Evolutionary conservation across 1,139 yeast species (phyloP).

Genomic region (Kluyveromyces sp.): DNA sequence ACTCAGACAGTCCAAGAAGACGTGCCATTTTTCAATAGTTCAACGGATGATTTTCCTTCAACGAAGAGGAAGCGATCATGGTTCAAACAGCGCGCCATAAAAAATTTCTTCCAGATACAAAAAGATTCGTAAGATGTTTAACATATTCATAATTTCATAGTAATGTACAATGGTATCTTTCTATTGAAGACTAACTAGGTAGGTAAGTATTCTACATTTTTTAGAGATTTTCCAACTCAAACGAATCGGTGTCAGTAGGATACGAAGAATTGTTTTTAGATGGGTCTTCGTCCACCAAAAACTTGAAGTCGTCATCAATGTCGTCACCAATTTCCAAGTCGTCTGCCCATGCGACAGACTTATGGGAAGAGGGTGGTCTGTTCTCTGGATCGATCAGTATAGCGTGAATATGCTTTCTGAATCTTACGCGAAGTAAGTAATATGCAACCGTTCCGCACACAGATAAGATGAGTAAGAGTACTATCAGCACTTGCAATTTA

Average conservation of each 20-base stretch:
- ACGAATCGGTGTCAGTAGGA: conserved; percentile 17
- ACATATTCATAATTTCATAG: no score
- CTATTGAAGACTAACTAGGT: no score
- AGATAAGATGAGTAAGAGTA: conserved; percentile 4
- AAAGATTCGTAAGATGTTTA: no score
- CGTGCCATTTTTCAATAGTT: background rate
- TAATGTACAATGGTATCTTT: no score
- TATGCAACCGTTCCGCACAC: conserved; percentile 5
- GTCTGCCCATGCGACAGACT: conserved; percentile 32
- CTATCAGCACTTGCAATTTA: conserved; percentile 2
- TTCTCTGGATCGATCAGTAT: conserved; percentile 22
- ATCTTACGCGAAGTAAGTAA: conserved; percentile 8
- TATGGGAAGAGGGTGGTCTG: conserved; percentile 17
- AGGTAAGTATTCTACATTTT: no score
- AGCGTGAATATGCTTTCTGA: conserved; percentile 19
- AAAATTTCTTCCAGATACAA: background rate
- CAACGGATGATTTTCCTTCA: background rate
- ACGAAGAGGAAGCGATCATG: background rate
- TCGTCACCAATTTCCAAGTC: conserved; percentile 17
- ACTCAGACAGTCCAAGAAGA: background rate
- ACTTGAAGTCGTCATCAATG: conserved; percentile 34
- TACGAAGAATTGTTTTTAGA: conserved; percentile 16
- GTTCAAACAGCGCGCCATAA: background rate
- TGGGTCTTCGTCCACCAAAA: background rate
- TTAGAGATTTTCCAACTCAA: conserved; percentile 17